Conservation (phyloP, 805 yeast genomes). For the Candida railenensis region DNA sequence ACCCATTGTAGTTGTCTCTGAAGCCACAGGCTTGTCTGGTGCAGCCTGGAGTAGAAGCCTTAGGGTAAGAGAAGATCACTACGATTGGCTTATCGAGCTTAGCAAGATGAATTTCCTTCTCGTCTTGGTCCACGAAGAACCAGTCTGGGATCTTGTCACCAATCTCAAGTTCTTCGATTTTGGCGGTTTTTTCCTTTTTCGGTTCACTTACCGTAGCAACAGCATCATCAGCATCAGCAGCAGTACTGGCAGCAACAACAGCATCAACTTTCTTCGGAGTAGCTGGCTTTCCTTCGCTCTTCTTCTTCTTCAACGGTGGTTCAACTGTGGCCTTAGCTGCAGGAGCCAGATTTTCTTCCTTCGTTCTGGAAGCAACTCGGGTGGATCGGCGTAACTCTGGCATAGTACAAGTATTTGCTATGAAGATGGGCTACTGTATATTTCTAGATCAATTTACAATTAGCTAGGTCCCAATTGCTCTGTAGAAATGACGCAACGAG, state of each 20-base stretch:
- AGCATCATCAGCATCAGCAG: conserved; percentile 1
- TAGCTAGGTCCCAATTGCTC: background rate
- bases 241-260: background rate
- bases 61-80: conserved; percentile 71
- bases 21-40: conserved; percentile 93
- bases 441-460: no score
- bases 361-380: conserved; percentile 19
- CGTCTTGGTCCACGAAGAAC: conserved; percentile 66
- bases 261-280: conserved; percentile 14
- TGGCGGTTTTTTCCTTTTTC: conserved; percentile 14
- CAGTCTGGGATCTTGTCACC: conserved; percentile 72
- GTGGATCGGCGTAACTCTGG: conserved; percentile 40
- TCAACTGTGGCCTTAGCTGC: no score
- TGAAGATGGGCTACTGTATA: no score
- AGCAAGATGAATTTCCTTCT: conserved; percentile 45
- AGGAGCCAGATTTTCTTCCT: background rate
- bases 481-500: background rate
- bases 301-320: conserved; percentile 9
- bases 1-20: conserved; percentile 59
- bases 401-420: no score
- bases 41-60: conserved; percentile 94
- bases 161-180: conserved; percentile 31
- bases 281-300: conserved; percentile 7
- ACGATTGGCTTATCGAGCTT: conserved; percentile 28
- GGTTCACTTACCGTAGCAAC: conserved; percentile 8